Evolutionary conservation across 2,329 filamentous ascomycete species (phyloP).

Genomic region (Sporothrix inflata): DNA sequence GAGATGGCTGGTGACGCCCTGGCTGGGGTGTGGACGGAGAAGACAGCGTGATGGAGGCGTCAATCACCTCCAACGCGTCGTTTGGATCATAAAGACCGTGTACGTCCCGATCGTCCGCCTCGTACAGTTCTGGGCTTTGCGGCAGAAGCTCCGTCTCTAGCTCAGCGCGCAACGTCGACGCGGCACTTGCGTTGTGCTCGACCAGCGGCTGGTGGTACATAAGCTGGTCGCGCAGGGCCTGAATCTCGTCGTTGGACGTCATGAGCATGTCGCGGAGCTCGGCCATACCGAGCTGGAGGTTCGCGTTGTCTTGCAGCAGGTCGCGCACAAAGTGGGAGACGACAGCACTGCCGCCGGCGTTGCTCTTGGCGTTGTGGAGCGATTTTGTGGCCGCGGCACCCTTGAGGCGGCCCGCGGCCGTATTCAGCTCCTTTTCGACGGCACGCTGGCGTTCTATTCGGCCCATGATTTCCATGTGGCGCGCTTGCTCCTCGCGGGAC

Average conservation of each 20-base stretch:
- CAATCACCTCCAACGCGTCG: not conserved
- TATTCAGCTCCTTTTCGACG: constrained; percentile 80
- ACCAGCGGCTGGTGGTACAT: constrained; percentile 73
- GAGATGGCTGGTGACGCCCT: constrained; percentile 38
- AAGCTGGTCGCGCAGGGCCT: constrained; percentile 80
- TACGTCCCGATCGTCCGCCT: not conserved
- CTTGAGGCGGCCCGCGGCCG: constrained; percentile 78
- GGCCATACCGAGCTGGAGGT: constrained; percentile 85
- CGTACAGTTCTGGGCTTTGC: constrained; percentile 10
- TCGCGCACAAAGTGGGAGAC: constrained; percentile 97
- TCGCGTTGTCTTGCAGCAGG: constrained; percentile 92
- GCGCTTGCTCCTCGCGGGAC: constrained; percentile 75
- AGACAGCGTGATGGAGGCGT: not conserved
- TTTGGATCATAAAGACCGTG: not conserved
- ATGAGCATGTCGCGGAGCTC: constrained; percentile 89
- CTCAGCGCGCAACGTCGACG: constrained; percentile 70
- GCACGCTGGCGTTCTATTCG: constrained; percentile 83
- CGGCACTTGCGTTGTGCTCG: constrained; percentile 45
- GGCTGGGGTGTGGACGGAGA: constrained; percentile 34
- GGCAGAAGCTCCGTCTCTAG: constrained; percentile 49
- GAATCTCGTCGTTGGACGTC: constrained; percentile 92
- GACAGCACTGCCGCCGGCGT: constrained; percentile 60
- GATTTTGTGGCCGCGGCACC: constrained; percentile 74
- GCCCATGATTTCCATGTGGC: constrained; percentile 77
- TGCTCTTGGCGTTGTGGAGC: constrained; percentile 57